Conservation (phyloP, 192 early-diverging fungal species). For the Coemansia erecta region DNA sequence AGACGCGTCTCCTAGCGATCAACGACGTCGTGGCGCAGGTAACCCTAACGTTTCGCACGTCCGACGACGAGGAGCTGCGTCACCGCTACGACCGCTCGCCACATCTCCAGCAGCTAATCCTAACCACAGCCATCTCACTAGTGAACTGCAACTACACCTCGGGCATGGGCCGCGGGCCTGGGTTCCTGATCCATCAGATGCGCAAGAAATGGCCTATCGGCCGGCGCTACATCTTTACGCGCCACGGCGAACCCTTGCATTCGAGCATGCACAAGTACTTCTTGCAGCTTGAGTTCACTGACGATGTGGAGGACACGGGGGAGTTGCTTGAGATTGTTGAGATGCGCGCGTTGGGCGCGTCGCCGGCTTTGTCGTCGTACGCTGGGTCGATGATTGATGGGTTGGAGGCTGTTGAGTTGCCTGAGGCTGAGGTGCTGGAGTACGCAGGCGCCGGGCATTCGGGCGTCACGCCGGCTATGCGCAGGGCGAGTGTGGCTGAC, state of each 20-base stretch:
- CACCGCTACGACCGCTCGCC: conserved; percentile 34
- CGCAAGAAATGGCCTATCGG: conserved; percentile 54
- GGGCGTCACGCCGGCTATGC: conserved; percentile 1
- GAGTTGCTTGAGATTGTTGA: conserved; percentile 40
- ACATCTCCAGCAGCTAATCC: conserved; percentile 36
- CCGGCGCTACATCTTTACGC: conserved; percentile 48
- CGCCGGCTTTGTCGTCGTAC: conserved; percentile 37
- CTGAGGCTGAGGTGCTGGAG: conserved; percentile 27
- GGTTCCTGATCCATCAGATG: conserved; percentile 48
- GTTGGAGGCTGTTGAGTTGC: conserved; percentile 38
- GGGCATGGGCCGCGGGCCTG: conserved; percentile 39
- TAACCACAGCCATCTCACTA: conserved; percentile 39
- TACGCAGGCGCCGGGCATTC: conserved; percentile 10
- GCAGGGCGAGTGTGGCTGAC: not conserved
- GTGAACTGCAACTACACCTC: conserved; percentile 51
- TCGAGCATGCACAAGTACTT: conserved; percentile 54
- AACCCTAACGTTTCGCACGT: conserved; percentile 41
- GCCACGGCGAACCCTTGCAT: conserved; percentile 46
- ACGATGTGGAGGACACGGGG: conserved; percentile 6
- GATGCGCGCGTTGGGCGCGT: conserved; percentile 25
- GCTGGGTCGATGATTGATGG: conserved; percentile 51
- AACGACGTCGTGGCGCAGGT: conserved; percentile 48
- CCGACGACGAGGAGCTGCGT: conserved; percentile 46
- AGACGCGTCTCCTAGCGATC: conserved; percentile 43
- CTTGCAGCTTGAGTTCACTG: conserved; percentile 48